phyloP scores from a whole-genome alignment of 2,329 filamentous ascomycete genomes.

The Boeremia exigua region DNA sequence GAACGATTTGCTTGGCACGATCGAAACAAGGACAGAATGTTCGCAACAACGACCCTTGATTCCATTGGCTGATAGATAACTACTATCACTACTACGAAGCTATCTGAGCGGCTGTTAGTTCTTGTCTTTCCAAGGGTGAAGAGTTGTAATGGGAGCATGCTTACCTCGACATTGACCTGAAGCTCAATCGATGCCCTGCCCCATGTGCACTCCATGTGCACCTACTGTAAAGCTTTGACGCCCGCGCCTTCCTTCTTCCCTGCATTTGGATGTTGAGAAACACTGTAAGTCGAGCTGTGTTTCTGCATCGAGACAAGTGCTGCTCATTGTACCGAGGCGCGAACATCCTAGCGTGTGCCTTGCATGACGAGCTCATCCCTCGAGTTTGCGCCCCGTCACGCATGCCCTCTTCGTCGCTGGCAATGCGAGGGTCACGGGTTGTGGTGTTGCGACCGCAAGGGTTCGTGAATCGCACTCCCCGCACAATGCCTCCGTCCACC shows the following conservation, averaged over 20 bases:
- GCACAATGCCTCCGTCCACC: neutral
- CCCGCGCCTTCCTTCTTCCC: neutral
- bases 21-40: neutral
- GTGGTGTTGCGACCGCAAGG: neutral
- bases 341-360: neutral
- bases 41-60: neutral
- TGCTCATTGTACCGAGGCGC: neutral
- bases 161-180: neutral
- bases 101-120: slow-evolving; percentile 4
- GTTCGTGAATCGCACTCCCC: neutral
- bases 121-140: neutral
- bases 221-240: neutral
- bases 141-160: neutral
- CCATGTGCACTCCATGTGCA: neutral
- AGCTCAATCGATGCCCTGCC: neutral
- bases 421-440: too few relatives aligned
- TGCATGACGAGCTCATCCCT: slow-evolving; percentile 2
- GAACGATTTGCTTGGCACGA: slow-evolving; percentile 2
- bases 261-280: neutral
- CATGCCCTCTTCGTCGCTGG: neutral
- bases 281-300: neutral
- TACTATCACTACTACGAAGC: neutral
- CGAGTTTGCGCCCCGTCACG: neutral
- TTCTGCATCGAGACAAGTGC: slow-evolving; percentile 1
- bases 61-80: neutral